phyloP scores from a whole-genome alignment of 805 yeast species.

The Lachancea cidri region DNA sequence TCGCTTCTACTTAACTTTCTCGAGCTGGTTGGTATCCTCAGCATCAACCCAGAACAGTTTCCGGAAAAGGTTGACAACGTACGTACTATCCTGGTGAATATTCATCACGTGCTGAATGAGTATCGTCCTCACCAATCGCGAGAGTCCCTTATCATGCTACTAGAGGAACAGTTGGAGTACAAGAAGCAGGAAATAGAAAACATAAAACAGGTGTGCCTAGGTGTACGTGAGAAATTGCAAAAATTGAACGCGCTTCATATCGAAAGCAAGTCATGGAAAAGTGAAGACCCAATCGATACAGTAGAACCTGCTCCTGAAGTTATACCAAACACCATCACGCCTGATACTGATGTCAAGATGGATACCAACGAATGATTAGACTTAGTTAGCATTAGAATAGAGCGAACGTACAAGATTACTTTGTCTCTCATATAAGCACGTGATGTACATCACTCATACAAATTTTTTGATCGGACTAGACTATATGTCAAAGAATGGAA shows the following conservation, averaged over 20 bases:
- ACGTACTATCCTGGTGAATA: constrained; percentile 73
- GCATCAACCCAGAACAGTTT: constrained; percentile 63
- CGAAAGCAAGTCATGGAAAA: too few relatives aligned
- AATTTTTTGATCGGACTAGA: too few relatives aligned
- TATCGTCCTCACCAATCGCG: constrained; percentile 94
- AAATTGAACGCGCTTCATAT: constrained; percentile 21
- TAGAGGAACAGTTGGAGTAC: constrained; percentile 64
- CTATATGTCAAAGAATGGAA: too few relatives aligned
- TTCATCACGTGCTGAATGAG: constrained; percentile 86
- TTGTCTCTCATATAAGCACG: too few relatives aligned
- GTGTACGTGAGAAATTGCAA: constrained; percentile 36
- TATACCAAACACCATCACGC: too few relatives aligned
- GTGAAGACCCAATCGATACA: too few relatives aligned
- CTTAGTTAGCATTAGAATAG: too few relatives aligned
- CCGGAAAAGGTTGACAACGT: constrained; percentile 69
- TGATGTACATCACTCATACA: too few relatives aligned
- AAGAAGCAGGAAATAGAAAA: constrained; percentile 50
- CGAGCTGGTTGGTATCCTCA: constrained; percentile 73
- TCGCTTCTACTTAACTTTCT: constrained; percentile 75
- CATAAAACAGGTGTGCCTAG: constrained; percentile 37
- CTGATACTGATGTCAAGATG: too few relatives aligned
- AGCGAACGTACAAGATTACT: too few relatives aligned
- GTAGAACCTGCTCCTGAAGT: too few relatives aligned
- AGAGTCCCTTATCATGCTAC: constrained; percentile 73
- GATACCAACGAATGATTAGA: too few relatives aligned